Evolutionary conservation across 371 early-diverging fungal species (phyloP), one percentile per base, ranked within the genome.

Genomic region (Gilbertella persicaria): DNA sequence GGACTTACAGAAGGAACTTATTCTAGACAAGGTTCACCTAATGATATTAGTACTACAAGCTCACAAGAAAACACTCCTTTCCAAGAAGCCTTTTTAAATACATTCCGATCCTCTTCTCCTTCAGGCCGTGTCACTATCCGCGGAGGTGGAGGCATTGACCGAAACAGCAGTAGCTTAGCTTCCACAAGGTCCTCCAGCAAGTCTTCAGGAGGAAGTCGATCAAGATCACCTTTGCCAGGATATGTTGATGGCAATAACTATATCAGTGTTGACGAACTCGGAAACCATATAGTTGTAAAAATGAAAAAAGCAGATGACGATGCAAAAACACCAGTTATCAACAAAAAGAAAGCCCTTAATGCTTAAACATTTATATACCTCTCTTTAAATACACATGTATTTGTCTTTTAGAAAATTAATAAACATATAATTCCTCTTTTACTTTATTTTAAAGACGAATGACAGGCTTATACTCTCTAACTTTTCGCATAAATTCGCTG

Each of bases 261-360:
- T 59, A 60, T 78, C 24, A 69, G 74, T 25, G 42, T 69, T 23
- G 74, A 78, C 49, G 72, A 73, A 35, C 59, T 62, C 39, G 78
- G 78, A 28, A 73, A 78, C 16, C 71, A 73, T 17, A 48, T 73
- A 1, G 50, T 61, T 23, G 66, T 69, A 14, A 78, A 69, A 45
- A 71, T 78, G 72, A 71, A 69, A 40, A 73, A 64, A 44, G 78
- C 78, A 7, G 66, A 71, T 21, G 66, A 62, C 28, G 67, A 63
- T 49, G 64, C 64, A 4, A 68, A 56, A 47, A 61, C 45, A 36
- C 64, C 60, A 16, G 20, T 54, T 45, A 30, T 60, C n/a, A 67
- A 64, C 16, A 62, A 60, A 42, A 67, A 59, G 36, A 52, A 44
- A 13, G 28, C 21, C 9, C 33, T 33, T 33, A 8, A 33, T 12